Evolutionary conservation across 2,329 filamentous ascomycete genomes (phyloP), one percentile per base, ranked within the genome.

Genomic region (Ophiostoma triangulosporum): DNA sequence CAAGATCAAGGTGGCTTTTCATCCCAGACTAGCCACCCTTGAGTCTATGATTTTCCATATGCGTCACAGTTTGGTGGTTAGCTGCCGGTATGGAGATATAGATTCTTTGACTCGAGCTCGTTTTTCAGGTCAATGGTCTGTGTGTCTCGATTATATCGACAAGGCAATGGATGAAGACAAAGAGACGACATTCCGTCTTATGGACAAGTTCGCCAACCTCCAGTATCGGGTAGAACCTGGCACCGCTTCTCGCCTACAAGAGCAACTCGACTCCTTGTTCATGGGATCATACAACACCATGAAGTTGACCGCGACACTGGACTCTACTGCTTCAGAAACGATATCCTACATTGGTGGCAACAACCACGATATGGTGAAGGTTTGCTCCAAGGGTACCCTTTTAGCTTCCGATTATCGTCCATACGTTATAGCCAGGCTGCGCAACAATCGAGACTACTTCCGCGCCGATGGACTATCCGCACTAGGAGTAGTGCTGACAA

Each of bases 341-440:
- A 17, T 22, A 11, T 20, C 20, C 12, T 9, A 9, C 20, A 7
- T 20, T 12, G 11, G 9, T 12, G 20, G 20, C 12, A 20, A 43
- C 7, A 4, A 24, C 24, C 9, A 7, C 9, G 14, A 7, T 12
- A 43, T 43, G 6, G 38, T 24, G 20, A 43, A 43, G 20, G 4
- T 43, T 24, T 14, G 7, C 15, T 15, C 24, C 17, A 40, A 40
- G 20, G 1, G 1, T 11, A 15, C 20, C 6, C 20, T 40, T 6
- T 11, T 40, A 7, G 0, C 11, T 4, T 4, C 20, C 4, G 4
- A 24, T 0, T 6, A 14, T 6, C 5, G 8, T 0, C 14, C 11
- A 6, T 43, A 26, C 20, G 20, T 24, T 4, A 43, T 14, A 17
- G 20, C 11, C 38, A 43, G 20, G 38, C 12, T 43, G n/a, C 11